Evolutionary conservation across 208 protist species (phyloP).

Genomic region (Acanthamoeba triangularis): DNA sequence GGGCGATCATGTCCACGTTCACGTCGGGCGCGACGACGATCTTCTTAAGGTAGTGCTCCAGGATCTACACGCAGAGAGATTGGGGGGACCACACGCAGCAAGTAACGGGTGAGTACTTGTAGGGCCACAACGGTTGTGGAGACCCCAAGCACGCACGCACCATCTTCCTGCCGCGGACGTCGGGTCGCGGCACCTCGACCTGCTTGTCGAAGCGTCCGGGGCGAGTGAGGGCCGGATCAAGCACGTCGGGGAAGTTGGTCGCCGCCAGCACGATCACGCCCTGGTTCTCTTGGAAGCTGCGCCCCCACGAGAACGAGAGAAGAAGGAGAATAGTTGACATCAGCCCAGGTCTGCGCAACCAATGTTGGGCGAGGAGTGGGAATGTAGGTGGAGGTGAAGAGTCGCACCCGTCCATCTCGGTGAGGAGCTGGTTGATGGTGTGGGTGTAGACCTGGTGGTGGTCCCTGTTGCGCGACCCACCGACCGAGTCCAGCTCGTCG

Average conservation of each 20-base stretch:
- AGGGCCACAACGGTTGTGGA: background rate
- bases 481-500: constrained; percentile 99
- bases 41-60: constrained; percentile 83
- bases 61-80: too few relatives aligned
- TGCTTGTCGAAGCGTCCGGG: constrained; percentile 93
- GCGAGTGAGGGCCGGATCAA: constrained; percentile 96
- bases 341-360: too few relatives aligned
- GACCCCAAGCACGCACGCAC: background rate
- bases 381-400: constrained; percentile 8
- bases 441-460: constrained; percentile 90
- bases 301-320: background rate
- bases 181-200: constrained; percentile 88
- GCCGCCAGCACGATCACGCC: constrained; percentile 98
- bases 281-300: constrained; percentile 46
- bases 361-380: background rate
- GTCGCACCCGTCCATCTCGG: constrained; percentile 95
- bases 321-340: background rate
- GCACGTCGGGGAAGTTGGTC: constrained; percentile 98
- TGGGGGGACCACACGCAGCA: too few relatives aligned
- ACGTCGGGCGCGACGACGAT: constrained; percentile 73
- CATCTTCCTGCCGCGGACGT: constrained; percentile 86
- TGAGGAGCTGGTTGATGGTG: constrained; percentile 98
- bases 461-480: constrained; percentile 91
- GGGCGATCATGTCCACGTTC: constrained; percentile 85
- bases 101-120: too few relatives aligned